Conservation (phyloP, 2,329 filamentous ascomycete species). For the Falciphora oryzae region DNA sequence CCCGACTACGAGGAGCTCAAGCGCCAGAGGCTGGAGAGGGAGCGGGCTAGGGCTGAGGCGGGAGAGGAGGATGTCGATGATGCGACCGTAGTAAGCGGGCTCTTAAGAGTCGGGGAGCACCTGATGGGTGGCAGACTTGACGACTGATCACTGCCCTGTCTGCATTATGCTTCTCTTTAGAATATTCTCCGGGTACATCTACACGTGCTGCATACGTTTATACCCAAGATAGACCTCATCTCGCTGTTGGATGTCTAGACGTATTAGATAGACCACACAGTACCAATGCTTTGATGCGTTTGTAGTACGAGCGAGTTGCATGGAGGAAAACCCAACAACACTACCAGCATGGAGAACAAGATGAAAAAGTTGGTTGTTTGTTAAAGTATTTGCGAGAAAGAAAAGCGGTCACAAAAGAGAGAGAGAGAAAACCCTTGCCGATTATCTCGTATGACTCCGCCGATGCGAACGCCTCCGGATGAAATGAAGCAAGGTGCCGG, state of each 20-base stretch:
- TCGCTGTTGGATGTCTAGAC: not conserved
- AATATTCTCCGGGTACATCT: too few relatives aligned
- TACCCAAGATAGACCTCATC: not conserved
- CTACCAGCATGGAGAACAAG: not conserved
- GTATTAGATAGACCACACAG: not conserved
- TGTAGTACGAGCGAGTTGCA: too few relatives aligned
- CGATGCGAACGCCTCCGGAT: not conserved
- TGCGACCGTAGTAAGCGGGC: not conserved
- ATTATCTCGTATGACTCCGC: not conserved
- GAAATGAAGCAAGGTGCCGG: too few relatives aligned
- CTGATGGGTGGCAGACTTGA: not conserved
- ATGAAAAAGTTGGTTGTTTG: not conserved
- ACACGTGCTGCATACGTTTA: too few relatives aligned
- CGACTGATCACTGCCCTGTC: too few relatives aligned
- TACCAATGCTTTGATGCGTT: not conserved
- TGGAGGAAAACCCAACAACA: too few relatives aligned
- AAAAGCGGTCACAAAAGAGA: not conserved
- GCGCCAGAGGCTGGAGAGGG: conserved; percentile 11
- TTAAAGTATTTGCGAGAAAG: not conserved
- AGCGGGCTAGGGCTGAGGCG: not conserved
- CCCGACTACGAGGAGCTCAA: conserved; percentile 28
- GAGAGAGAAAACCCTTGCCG: not conserved
- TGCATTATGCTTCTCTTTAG: too few relatives aligned
- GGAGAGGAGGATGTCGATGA: not conserved
- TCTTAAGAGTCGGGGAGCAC: too few relatives aligned